Percentiles rank a stretch among this genome's conserved stretches.
phyloP scores from a whole-genome alignment of 2,329 filamentous ascomycete species.

The Esteya vermicola region DNA sequence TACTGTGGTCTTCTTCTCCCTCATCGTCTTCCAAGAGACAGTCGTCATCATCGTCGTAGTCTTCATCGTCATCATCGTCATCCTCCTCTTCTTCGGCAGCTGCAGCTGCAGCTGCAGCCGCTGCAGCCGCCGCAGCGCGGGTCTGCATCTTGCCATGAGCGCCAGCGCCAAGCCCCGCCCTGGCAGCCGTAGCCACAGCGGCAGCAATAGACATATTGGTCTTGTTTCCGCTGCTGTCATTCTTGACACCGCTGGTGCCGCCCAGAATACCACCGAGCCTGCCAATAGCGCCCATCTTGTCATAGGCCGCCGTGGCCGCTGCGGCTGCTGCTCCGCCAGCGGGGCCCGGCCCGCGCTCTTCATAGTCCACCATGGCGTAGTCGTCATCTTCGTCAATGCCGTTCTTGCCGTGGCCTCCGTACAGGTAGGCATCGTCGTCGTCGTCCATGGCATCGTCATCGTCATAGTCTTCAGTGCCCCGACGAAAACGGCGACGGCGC shows the following conservation, averaged over 20 bases:
- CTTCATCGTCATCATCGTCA: background rate
- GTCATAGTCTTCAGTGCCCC: too few relatives aligned
- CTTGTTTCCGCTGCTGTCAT: background rate
- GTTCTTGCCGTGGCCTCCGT: constrained; percentile 13
- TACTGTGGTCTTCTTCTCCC: too few relatives aligned
- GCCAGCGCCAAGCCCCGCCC: background rate
- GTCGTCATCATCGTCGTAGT: constrained; percentile 3
- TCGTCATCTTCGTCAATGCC: constrained; percentile 15
- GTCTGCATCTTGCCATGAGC: background rate
- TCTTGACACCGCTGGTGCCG: constrained; percentile 5
- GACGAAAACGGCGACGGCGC: too few relatives aligned
- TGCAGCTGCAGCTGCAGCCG: background rate
- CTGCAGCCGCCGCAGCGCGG: background rate
- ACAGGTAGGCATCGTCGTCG: constrained; percentile 13
- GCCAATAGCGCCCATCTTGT: too few relatives aligned
- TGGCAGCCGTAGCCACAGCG: background rate
- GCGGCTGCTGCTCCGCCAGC: background rate
- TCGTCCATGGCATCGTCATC: constrained; percentile 20
- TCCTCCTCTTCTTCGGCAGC: background rate
- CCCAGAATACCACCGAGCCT: too few relatives aligned
- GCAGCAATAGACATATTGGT: background rate
- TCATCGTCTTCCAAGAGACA: background rate
- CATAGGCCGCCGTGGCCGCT: background rate
- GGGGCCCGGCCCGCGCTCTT: constrained; percentile 11
- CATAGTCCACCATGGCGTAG: constrained; percentile 14